These are phyloP conservation scores for Logfia minima DNA, from an alignment of 129 eudicot species.

Conservation along the genomic window DNA sequence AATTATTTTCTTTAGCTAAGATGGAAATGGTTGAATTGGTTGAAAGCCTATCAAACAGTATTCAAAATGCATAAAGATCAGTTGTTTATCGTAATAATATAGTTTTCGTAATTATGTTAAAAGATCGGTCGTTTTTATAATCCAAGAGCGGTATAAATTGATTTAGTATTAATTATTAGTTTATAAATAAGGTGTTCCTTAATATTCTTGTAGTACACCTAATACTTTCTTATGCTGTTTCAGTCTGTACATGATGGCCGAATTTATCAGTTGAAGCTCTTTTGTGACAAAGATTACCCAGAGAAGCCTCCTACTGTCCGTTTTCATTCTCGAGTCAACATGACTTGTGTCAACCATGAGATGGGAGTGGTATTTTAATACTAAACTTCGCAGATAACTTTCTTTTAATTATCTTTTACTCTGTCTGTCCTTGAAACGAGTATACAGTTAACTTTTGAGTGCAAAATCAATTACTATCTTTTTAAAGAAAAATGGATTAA, in stretches of 20 bases:
- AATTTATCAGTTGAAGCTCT: conserved; percentile 86
- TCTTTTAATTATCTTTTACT: background rate
- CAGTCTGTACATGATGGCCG: conserved; percentile 96
- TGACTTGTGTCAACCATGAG: conserved; percentile 81
- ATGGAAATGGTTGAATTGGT: no score
- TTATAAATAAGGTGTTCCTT: no score
- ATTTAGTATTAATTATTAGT: no score
- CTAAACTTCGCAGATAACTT: background rate
- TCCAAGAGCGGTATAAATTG: no score
- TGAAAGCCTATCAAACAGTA: no score
- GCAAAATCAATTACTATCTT: background rate
- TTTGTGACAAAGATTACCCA: conserved; percentile 94
- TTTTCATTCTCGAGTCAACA: conserved; percentile 78
- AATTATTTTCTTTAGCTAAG: no score
- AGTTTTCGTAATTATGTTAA: no score
- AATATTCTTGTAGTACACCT: background rate
- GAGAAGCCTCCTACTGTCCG: conserved; percentile 93
- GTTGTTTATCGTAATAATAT: no score
- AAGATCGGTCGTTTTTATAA: no score
- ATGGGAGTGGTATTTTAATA: conserved; percentile 68
- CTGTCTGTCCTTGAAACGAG: background rate
- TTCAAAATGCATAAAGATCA: no score
- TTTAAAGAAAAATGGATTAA: no score
- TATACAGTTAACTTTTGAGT: background rate
- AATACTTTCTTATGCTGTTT: conserved; percentile 4